Percentiles rank a stretch among this genome's conserved stretches.
phyloP scores from a whole-genome alignment of 805 yeast species.

The Pichia eremophila region DNA sequence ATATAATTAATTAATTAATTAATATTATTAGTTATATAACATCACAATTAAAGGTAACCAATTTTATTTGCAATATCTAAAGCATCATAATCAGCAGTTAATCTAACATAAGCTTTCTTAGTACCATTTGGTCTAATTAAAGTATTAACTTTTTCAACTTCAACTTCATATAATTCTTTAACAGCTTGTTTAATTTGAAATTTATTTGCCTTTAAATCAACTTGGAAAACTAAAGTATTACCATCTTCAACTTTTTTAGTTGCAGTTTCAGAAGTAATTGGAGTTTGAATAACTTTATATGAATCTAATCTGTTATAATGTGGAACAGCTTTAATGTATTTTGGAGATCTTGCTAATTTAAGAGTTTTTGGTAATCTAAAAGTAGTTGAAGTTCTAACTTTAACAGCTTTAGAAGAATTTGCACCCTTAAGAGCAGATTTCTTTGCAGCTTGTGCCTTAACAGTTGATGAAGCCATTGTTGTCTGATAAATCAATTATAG shows the following conservation, averaged over 20 bases:
- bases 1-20: too few species aligned
- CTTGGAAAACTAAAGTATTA: slow-evolving; percentile 98
- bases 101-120: slow-evolving; percentile 99
- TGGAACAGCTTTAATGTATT: slow-evolving; percentile 94
- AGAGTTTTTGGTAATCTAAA: slow-evolving; percentile 98
- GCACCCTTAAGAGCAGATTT: slow-evolving; percentile 98
- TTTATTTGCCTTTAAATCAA: slow-evolving; percentile 95
- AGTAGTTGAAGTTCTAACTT: slow-evolving; percentile 90
- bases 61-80: slow-evolving; percentile 99
- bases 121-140: slow-evolving; percentile 98
- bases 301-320: slow-evolving; percentile 96
- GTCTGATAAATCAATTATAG: too few species aligned
- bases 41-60: slow-evolving; percentile 77
- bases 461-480: slow-evolving; percentile 25
- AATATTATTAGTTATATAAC: too few species aligned
- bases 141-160: slow-evolving; percentile 89
- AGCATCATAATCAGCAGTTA: slow-evolving; percentile 98
- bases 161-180: slow-evolving; percentile 96
- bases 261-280: slow-evolving; percentile 97
- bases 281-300: slow-evolving; percentile 86
- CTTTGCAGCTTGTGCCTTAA: slow-evolving; percentile 95
- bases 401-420: slow-evolving; percentile 79
- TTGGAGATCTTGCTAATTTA: slow-evolving; percentile 88
- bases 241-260: slow-evolving; percentile 99
- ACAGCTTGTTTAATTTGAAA: slow-evolving; percentile 97